phyloP scores from a whole-genome alignment of 169 alveolate species.

The Plasmodium cynomolgi region DNA sequence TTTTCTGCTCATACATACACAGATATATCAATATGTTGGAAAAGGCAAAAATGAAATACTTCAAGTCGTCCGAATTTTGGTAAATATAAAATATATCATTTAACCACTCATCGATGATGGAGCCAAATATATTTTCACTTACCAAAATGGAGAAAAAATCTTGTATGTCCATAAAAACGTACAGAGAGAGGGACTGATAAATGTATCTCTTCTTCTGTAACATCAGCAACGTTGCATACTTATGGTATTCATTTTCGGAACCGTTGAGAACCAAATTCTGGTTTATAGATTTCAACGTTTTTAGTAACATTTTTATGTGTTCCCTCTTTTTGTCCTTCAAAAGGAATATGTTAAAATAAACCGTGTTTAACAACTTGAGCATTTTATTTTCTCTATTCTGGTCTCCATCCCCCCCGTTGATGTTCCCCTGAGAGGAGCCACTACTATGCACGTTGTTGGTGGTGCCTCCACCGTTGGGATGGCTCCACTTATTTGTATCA shows the following conservation, averaged over 20 bases:
- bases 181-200: constrained; percentile 63
- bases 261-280: constrained; percentile 14
- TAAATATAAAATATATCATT: constrained; percentile 59
- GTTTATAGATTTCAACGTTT: constrained; percentile 37
- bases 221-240: constrained; percentile 17
- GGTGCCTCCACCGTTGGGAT: not conserved
- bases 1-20: constrained; percentile 37
- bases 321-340: constrained; percentile 50
- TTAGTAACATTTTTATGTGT: constrained; percentile 28
- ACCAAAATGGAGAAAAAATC: constrained; percentile 29
- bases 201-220: constrained; percentile 62
- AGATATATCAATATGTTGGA: constrained; percentile 37
- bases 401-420: not conserved
- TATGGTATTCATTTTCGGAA: constrained; percentile 25
- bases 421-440: not conserved
- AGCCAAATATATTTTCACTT: not conserved
- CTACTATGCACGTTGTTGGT: not conserved
- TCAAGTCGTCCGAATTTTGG: constrained; percentile 68
- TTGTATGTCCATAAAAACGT: constrained; percentile 48
- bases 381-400: constrained; percentile 6
- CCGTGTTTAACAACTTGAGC: constrained; percentile 19
- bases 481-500: not conserved
- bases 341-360: constrained; percentile 51
- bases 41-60: constrained; percentile 47
- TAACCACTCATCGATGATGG: constrained; percentile 64